Conservation (phyloP, 768 basidiomycete genomes). For the Boletellus ananiceps region DNA sequence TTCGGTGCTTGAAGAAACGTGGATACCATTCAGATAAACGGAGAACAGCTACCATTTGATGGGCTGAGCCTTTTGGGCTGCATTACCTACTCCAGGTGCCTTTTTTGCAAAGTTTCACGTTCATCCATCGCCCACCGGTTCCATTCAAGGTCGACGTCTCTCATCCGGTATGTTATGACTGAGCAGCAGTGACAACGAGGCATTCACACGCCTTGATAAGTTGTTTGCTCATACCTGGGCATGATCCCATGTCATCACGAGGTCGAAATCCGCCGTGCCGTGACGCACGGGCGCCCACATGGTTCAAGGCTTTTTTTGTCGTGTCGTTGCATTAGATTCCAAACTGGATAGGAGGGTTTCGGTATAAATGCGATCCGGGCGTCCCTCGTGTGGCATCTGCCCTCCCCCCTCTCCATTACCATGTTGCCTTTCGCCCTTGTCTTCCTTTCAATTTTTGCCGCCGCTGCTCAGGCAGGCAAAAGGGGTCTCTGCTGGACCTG, state of each 20-base stretch:
- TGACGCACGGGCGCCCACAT: neutral
- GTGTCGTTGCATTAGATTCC: neutral
- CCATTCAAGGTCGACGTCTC: neutral
- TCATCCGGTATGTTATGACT: neutral
- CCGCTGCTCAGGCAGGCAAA: constrained; percentile 32
- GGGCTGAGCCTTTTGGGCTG: neutral
- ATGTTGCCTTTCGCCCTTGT: constrained; percentile 22
- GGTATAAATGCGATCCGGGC: constrained; percentile 11
- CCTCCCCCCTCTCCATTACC: neutral
- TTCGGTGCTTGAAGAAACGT: too few relatives aligned
- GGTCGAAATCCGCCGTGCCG: neutral
- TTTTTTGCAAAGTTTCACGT: neutral
- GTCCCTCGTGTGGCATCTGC: neutral
- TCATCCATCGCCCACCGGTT: constrained; percentile 1
- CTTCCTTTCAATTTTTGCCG: constrained; percentile 15
- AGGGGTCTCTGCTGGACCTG: constrained; percentile 36
- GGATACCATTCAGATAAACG: neutral
- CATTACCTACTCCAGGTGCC: too few relatives aligned
- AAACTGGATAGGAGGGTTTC: neutral
- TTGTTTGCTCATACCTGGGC: neutral
- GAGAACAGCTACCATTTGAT: neutral
- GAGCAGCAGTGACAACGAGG: neutral
- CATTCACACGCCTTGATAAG: neutral
- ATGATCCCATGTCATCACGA: neutral
- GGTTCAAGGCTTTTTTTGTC: neutral